Evolutionary conservation across 108 stramenopile species (phyloP), one percentile per base, ranked within the genome.

Genomic region (Stephanodiscus triporus): DNA sequence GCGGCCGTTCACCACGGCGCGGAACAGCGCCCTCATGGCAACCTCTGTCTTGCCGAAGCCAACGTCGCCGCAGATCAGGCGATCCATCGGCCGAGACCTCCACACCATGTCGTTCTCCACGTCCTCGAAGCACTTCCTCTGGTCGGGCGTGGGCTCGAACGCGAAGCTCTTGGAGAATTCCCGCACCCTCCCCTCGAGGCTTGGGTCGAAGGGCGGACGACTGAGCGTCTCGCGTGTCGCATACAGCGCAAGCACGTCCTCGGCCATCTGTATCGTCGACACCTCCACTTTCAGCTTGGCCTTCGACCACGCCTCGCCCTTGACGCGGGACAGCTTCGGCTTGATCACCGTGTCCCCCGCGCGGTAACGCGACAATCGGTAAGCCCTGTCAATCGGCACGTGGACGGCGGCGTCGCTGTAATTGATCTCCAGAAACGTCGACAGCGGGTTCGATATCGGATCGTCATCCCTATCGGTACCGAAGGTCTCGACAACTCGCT

Each of bases 41-140:
- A 98, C 94, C 71, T 97, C 97, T 6, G 98, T 98, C 78, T 98
- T 98, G 23, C 98, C 98, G 68, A 97, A 98, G n/a, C 98, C 98
- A 10, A 98, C 98, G 84, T 98, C 98, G 32, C 98, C 98, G 72
- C 94, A 96, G 32, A 97, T 87, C 49, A 98, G 73, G 14, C 98
- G 89, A 83, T 98, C 97, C 98, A 98, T 98, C 27, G 98, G 98
- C 36, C 90, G 80, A 22, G 80, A 76, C 38, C 95, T 70, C 93
- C 95, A 96, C 23, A 95, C 88, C 97, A 98, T 97, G 69, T 98
- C 98, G 77, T 95, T 91, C 70, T 94, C 92, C 5, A 97, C 87
- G 61, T 93, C 90, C 71, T 91, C 87, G 68, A 95, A 92, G 63
- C 91, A 92, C 56, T 84, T 87, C 47, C 68, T 63, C 83, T 98